Percentiles rank a stretch among this genome's conserved stretches.
phyloP scores from a whole-genome alignment of 2,329 filamentous ascomycete species.

The Alternaria hordeiaustralica region DNA sequence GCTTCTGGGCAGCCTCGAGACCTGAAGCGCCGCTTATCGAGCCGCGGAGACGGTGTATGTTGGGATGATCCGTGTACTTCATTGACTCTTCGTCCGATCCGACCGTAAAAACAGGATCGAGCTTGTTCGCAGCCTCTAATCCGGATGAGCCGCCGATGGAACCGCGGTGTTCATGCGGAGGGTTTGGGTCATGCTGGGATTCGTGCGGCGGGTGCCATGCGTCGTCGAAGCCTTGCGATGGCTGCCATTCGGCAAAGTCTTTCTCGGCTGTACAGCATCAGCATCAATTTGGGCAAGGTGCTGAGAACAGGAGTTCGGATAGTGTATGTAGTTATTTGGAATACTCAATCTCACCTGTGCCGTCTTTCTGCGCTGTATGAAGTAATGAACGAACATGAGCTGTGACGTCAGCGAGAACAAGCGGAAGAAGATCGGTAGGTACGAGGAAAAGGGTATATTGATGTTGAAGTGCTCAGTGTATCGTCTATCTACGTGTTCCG shows the following conservation, averaged over 20 bases:
- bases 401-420: constrained; percentile 11
- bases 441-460: constrained; percentile 19
- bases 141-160: constrained; percentile 13
- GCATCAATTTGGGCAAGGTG: not conserved
- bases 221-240: constrained; percentile 4
- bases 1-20: constrained; percentile 13
- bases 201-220: not conserved
- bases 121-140: constrained; percentile 19
- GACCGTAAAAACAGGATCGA: constrained; percentile 17
- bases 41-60: constrained; percentile 14
- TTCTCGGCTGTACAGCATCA: not conserved
- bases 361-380: constrained; percentile 8
- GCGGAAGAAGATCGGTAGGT: not conserved
- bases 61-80: constrained; percentile 9
- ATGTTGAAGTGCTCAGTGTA: constrained; percentile 11
- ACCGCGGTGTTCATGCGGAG: constrained; percentile 20
- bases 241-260: constrained; percentile 3
- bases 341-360: constrained; percentile 8
- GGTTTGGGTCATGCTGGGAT: not conserved
- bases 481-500: constrained; percentile 24
- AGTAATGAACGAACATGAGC: not conserved
- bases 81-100: constrained; percentile 9
- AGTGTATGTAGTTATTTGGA: not conserved
- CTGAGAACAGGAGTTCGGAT: not conserved
- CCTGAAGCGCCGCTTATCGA: constrained; percentile 13